Evolutionary conservation across 768 basidiomycete species (phyloP).

Genomic region (Lentinula raphanica): DNA sequence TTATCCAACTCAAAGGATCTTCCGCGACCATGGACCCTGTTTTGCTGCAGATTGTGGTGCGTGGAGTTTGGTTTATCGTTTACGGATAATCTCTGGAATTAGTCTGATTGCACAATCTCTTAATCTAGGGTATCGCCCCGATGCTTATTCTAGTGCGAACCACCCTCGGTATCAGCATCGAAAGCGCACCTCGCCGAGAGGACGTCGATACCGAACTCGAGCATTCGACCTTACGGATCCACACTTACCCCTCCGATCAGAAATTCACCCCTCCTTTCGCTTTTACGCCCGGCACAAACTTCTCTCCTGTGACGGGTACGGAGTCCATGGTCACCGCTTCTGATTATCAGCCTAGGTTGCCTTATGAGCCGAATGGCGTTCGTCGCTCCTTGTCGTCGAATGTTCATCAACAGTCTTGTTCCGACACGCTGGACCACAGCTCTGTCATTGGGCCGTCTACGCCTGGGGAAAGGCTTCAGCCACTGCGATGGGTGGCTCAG

Average conservation of each 20-base stretch:
- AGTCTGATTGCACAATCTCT: not conserved
- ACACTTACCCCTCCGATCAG: not conserved
- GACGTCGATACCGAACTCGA: constrained; percentile 1
- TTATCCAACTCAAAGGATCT: not conserved
- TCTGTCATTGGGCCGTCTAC: not conserved
- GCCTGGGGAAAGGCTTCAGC: not conserved
- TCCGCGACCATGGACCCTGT: not conserved
- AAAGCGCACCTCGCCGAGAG: not conserved
- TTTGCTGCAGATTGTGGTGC: constrained; percentile 3
- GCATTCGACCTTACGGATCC: not conserved
- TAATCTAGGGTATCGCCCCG: not conserved
- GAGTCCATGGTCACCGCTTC: not conserved
- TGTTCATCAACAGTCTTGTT: not conserved
- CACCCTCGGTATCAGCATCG: not conserved
- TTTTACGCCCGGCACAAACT: not conserved
- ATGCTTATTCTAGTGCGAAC: constrained; percentile 1
- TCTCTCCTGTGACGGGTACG: not conserved
- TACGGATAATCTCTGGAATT: not conserved
- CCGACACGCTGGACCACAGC: not conserved
- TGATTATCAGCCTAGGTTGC: not conserved
- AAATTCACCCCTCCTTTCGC: not conserved
- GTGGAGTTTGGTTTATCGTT: not conserved
- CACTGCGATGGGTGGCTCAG: not conserved
- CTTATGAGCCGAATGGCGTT: not conserved
- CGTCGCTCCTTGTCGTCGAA: not conserved